Evolutionary conservation across 108 stramenopile species (phyloP), one percentile per base, ranked within the genome.

Genomic region (Nitzschia putrida): DNA sequence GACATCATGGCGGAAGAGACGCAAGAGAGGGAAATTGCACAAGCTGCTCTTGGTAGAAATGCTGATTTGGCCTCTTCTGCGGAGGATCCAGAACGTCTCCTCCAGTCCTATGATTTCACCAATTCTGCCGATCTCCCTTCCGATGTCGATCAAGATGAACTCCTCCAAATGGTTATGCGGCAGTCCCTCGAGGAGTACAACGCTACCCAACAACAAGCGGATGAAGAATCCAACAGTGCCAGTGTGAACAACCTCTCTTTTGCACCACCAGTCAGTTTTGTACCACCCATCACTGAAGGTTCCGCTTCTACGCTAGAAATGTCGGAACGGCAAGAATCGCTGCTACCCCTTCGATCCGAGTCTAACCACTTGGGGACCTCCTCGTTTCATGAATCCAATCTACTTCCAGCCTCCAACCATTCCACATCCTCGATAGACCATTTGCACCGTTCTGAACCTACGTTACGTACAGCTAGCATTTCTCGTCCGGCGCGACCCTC

Each of bases 1-100:
- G 72, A 73, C 23, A 73, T 73, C 21, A 57, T 73, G 63, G 51
- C 50, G 16, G 72, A 73, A 55, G 41, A 65, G 43, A 54, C 52
- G 39, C 25, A 57, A 29, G 45, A 53, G 12, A 57, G 45, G 3
- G 29, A 22, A 53, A 64, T 59, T 12, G 64, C 56, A 18, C 63
- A 53, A n/a, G 26, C 53, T 20, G 71, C 38, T 16, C 59, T 59
- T 24, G 11, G 25, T 6, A 14, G 7, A 9, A 44, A 24, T 21
- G 25, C 53, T 22, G 38, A 38, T 22, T 26, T 73, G 55, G 63
- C 72, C 8, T 54, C 64, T 26, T 49, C 60, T 26, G 53, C 52
- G 16, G 64, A 63, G 24, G 72, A 73, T 14, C 72, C 64, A 37
- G 72, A 64, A 49, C 63, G 64, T 14, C 23, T 73, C 10, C 53